phyloP scores from a whole-genome alignment of 306 rosid species.

The Sphenostylis stenocarpa region DNA sequence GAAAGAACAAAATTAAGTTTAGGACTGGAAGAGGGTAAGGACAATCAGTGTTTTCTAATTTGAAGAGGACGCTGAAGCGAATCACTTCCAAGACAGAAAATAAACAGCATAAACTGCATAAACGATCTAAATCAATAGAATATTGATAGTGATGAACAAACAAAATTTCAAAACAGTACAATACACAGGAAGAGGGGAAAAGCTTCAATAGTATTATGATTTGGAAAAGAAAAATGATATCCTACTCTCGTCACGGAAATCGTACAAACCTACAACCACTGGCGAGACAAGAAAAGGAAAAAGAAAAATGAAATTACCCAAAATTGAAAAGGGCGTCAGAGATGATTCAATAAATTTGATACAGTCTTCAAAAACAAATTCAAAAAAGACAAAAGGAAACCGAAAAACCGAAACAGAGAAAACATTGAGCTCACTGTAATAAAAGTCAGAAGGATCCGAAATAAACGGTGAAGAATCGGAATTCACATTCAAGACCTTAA shows the following conservation, averaged over 20 bases:
- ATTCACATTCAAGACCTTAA: conserved; percentile 21
- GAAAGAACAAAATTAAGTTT: conserved; percentile 2
- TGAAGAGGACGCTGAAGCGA: background rate
- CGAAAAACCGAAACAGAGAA: background rate
- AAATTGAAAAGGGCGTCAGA: background rate
- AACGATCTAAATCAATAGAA: background rate
- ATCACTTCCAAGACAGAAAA: background rate
- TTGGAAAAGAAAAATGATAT: background rate
- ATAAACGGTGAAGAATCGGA: conserved; percentile 30
- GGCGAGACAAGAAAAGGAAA: background rate
- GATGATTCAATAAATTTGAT: background rate
- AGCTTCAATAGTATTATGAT: background rate
- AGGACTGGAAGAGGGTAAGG: background rate
- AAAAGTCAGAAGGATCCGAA: conserved; percentile 45
- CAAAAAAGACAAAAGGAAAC: background rate
- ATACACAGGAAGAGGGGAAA: background rate
- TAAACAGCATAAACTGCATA: background rate
- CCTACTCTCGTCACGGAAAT: background rate
- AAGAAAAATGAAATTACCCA: background rate
- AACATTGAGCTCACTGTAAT: background rate
- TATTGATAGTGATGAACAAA: background rate
- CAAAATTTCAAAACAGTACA: background rate
- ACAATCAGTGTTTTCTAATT: background rate
- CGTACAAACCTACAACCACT: conserved; percentile 29
- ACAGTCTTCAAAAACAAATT: background rate